A percentile compares a stretch with the other conserved stretches of the same genome.
These are phyloP conservation scores for Sicyos baderoa DNA, from an alignment of 306 rosid genomes.

Conservation along the genomic window DNA sequence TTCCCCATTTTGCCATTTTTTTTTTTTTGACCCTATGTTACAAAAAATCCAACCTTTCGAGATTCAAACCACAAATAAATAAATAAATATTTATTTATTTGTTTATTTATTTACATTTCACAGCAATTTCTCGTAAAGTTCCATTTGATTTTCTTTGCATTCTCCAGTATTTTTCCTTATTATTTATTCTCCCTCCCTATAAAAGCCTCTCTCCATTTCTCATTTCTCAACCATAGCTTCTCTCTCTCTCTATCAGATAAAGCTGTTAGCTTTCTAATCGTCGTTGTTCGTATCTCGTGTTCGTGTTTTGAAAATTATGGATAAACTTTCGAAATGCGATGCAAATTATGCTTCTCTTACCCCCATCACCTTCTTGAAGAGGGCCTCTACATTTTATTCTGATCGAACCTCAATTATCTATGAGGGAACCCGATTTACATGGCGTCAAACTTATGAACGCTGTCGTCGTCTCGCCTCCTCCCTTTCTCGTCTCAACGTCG, in stretches of 20 bases:
- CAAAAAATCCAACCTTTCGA: not conserved
- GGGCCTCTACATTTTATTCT: slow-evolving; percentile 61
- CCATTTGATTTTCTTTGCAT: not conserved
- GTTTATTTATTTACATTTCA: not conserved
- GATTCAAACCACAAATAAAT: too few species aligned
- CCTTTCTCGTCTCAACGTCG: slow-evolving; percentile 54
- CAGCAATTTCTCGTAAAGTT: not conserved
- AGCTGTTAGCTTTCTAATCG: too few species aligned
- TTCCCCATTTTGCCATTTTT: too few species aligned
- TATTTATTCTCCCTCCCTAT: not conserved
- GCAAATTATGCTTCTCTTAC: slow-evolving; percentile 59
- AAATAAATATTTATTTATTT: too few species aligned
- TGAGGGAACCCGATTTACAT: slow-evolving; percentile 57
- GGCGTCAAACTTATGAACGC: slow-evolving; percentile 67
- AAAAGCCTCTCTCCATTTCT: not conserved
- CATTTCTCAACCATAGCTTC: not conserved
- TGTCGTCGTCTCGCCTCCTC: slow-evolving; percentile 76
- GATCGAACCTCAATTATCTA: slow-evolving; percentile 49
- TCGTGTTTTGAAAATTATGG: slow-evolving; percentile 26
- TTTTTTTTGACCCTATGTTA: too few species aligned
- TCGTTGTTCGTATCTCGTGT: too few species aligned
- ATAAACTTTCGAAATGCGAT: slow-evolving; percentile 43
- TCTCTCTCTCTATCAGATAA: not conserved
- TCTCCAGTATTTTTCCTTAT: not conserved
- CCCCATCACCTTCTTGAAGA: slow-evolving; percentile 53